A percentile compares a stretch with the other conserved stretches of the same genome.
Evolutionary conservation across 2,329 filamentous ascomycete genomes (phyloP).

Genomic region (Cladophialophora psammophila): DNA sequence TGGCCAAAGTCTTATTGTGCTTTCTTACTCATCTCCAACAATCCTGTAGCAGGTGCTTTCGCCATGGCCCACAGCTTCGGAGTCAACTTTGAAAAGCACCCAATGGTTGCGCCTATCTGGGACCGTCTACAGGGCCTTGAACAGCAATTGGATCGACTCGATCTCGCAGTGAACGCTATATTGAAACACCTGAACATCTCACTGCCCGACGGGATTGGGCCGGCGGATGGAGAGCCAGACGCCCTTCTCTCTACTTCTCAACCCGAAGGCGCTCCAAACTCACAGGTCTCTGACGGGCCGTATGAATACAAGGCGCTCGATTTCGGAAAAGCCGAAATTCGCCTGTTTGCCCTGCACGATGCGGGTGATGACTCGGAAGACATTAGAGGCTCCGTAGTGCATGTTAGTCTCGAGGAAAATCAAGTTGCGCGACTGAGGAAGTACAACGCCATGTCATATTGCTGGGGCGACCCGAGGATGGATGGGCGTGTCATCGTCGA

Average conservation of each 20-base stretch:
- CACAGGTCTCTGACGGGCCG: slow-evolving; percentile 3
- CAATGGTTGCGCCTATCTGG: slow-evolving; percentile 19
- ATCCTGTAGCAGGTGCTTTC: neutral
- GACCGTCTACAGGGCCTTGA: slow-evolving; percentile 16
- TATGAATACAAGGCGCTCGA: slow-evolving; percentile 16
- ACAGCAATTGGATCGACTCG: slow-evolving; percentile 15
- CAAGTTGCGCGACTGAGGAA: slow-evolving; percentile 2
- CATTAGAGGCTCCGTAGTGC: slow-evolving; percentile 2
- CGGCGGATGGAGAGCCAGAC: neutral
- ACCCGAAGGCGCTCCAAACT: too few species aligned
- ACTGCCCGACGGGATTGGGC: neutral
- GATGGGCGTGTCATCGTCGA: slow-evolving; percentile 14
- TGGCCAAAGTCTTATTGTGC: neutral
- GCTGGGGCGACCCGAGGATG: slow-evolving; percentile 19
- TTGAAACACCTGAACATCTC: slow-evolving; percentile 15
- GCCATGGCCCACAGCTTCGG: slow-evolving; percentile 13
- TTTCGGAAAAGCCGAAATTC: slow-evolving; percentile 12
- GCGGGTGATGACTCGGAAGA: slow-evolving; percentile 13
- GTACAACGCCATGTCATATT: slow-evolving; percentile 25
- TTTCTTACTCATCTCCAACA: neutral
- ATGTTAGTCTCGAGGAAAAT: slow-evolving; percentile 3
- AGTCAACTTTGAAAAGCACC: slow-evolving; percentile 13
- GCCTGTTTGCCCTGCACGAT: slow-evolving; percentile 13
- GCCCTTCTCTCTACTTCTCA: neutral
- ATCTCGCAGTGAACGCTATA: slow-evolving; percentile 15